phyloP scores from a whole-genome alignment of 768 basidiomycete species.

The Russula virescens region DNA sequence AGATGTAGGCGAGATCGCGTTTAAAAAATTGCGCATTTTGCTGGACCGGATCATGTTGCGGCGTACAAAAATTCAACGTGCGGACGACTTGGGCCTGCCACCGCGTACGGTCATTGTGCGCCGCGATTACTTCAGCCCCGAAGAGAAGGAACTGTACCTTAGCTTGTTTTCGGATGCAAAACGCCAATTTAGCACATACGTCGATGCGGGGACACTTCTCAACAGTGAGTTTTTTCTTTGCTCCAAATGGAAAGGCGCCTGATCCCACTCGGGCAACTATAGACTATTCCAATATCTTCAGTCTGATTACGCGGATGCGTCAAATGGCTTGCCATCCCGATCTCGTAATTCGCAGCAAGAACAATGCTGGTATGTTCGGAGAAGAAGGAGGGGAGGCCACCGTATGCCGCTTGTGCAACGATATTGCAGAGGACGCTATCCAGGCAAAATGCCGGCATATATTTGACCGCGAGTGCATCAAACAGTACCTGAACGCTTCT shows the following conservation, averaged over 20 bases:
- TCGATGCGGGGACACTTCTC: slow-evolving; percentile 82
- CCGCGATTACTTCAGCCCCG: slow-evolving; percentile 89
- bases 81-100: slow-evolving; percentile 93
- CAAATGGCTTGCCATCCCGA: slow-evolving; percentile 96
- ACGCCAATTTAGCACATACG: slow-evolving; percentile 85
- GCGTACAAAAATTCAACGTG: slow-evolving; percentile 86
- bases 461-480: slow-evolving; percentile 94
- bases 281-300: slow-evolving; percentile 91
- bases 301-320: slow-evolving; percentile 90
- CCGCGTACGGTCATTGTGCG: slow-evolving; percentile 87
- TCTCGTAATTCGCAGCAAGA: slow-evolving; percentile 84
- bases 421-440: slow-evolving; percentile 95
- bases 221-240: slow-evolving; percentile 60
- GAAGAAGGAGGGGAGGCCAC: slow-evolving; percentile 66
- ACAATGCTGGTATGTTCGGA: slow-evolving; percentile 58
- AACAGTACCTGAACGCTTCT: slow-evolving; percentile 78
- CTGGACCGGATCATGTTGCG: slow-evolving; percentile 95
- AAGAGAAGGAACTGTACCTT: slow-evolving; percentile 92
- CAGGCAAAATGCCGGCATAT: slow-evolving; percentile 89
- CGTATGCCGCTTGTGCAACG: slow-evolving; percentile 93
- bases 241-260: not conserved
- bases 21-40: slow-evolving; percentile 87
- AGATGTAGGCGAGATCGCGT: slow-evolving; percentile 74
- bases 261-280: not conserved
- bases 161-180: slow-evolving; percentile 91